Percentiles rank a stretch among this genome's conserved stretches.
phyloP scores from a whole-genome alignment of 768 basidiomycete species.

The Lactarius indigo region DNA sequence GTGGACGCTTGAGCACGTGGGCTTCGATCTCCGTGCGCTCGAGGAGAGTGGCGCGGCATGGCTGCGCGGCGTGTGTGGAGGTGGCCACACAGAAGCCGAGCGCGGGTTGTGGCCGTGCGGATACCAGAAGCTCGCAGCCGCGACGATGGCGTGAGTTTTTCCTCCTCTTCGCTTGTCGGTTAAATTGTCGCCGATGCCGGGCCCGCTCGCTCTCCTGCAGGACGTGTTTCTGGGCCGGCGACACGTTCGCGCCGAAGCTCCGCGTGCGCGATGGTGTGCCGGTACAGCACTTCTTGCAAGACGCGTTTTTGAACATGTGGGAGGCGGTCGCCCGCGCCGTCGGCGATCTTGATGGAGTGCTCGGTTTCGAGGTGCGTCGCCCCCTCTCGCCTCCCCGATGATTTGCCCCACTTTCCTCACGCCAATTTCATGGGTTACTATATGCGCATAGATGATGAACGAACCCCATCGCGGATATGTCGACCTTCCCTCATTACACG shows the following conservation, averaged over 20 bases:
- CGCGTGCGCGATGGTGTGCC: constrained; percentile 53
- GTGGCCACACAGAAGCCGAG: constrained; percentile 72
- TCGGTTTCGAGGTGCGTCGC: constrained; percentile 78
- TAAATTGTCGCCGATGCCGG: not conserved
- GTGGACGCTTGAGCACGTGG: constrained; percentile 86
- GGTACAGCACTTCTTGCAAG: constrained; percentile 81
- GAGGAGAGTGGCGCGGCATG: constrained; percentile 87
- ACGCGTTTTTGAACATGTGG: constrained; percentile 75
- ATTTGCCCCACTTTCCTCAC: not conserved
- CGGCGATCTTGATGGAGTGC: constrained; percentile 69
- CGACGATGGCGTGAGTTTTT: constrained; percentile 80
- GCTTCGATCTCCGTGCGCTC: constrained; percentile 77
- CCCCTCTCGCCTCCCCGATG: not conserved
- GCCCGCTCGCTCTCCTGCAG: constrained; percentile 36
- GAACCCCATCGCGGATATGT: constrained; percentile 95
- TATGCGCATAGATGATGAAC: constrained; percentile 69
- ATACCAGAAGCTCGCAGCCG: constrained; percentile 88
- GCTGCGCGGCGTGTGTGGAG: constrained; percentile 73
- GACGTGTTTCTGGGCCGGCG: constrained; percentile 92
- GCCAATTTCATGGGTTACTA: not conserved
- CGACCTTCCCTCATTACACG: constrained; percentile 72
- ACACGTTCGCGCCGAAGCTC: constrained; percentile 78
- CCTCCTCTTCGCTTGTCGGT: not conserved
- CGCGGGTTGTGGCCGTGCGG: constrained; percentile 90
- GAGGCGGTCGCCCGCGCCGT: constrained; percentile 62